Evolutionary conservation across 1,284 basidiomycete species (phyloP), one percentile per base, ranked within the genome.

Genomic region (Malassezia restricta): DNA sequence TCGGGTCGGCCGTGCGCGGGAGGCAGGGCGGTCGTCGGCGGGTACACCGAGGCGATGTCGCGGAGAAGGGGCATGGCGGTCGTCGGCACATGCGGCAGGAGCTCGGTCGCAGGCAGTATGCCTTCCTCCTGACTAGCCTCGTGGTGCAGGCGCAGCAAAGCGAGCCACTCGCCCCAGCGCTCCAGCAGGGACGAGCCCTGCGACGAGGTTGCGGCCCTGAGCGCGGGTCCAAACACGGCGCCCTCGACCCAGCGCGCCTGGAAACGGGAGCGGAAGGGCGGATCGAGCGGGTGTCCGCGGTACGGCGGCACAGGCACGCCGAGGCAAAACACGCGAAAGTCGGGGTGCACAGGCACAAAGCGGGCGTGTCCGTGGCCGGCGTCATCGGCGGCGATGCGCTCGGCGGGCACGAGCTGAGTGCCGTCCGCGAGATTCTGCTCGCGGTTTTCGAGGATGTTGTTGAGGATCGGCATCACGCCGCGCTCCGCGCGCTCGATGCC

Each of bases 211-310:
- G 14, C 30, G 12, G 30, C 9, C 24, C 37, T 15, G 32, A 30
- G 47, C 35, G 47, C 37, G 40, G 58, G 53, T 3, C 52, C 57
- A 29, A 58, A 60, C 3, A 71, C 65, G 0, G 60, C 55, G 9
- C 70, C 68, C 40, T 73, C 68, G 33, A 71, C 64, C 70, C 70
- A 73, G 8, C 70, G 53, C 9, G 64, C 66, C 54, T 75, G 74
- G 56, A 75, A 75, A 11, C 74, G 65, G 0, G 70, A 73, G 24
- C 74, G 66, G 63, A 75, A 75, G n/a, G 74, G 74, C 1, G 74
- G 74, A 40, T 75, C 74, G 45, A 74, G 58, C 0, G 74, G 69
- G 32, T 70, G 63, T 15, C 74, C 74, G 15, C 65, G 65, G 61
- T 73, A 75, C 5, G 74, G 74, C 7, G 74, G 73, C 2, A 63